Evolutionary conservation across 2,329 filamentous ascomycete species (phyloP).

Genomic region (Fusarium veterinarium): DNA sequence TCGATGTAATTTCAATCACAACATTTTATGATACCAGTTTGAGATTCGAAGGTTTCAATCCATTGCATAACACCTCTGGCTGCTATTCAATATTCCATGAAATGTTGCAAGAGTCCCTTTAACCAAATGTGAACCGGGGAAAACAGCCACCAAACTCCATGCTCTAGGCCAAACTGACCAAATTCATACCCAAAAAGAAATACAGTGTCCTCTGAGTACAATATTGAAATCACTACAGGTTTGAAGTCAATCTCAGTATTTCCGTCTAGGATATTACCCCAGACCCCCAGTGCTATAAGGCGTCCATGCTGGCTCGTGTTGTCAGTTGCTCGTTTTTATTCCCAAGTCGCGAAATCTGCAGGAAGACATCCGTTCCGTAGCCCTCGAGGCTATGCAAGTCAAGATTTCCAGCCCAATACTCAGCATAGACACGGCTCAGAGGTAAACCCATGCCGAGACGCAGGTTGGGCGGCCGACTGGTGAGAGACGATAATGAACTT

Average conservation of each 20-base stretch:
- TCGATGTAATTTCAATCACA: slow-evolving; percentile 60
- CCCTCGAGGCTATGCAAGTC: slow-evolving; percentile 94
- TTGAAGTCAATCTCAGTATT: neutral
- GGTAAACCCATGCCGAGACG: slow-evolving; percentile 93
- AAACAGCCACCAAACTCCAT: slow-evolving; percentile 40
- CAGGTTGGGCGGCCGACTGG: slow-evolving; percentile 85
- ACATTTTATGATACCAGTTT: slow-evolving; percentile 59
- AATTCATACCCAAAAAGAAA: slow-evolving; percentile 7
- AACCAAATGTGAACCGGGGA: neutral
- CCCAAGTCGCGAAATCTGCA: slow-evolving; percentile 95
- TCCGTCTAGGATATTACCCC: slow-evolving; percentile 19
- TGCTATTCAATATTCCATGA: neutral
- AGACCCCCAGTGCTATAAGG: slow-evolving; percentile 61
- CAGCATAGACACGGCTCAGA: slow-evolving; percentile 92
- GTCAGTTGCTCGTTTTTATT: slow-evolving; percentile 98
- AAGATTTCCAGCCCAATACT: slow-evolving; percentile 96
- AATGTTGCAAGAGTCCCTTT: slow-evolving; percentile 6
- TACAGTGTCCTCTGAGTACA: slow-evolving; percentile 9
- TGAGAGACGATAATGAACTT: slow-evolving; percentile 81
- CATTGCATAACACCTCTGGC: slow-evolving; percentile 1
- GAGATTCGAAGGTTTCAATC: slow-evolving; percentile 34
- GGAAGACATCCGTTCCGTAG: slow-evolving; percentile 94
- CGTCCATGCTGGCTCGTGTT: slow-evolving; percentile 81
- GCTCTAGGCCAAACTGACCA: slow-evolving; percentile 31
- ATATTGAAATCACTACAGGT: neutral